Conservation (phyloP, 1,139 yeast genomes). For the Suhomyces maxii region DNA sequence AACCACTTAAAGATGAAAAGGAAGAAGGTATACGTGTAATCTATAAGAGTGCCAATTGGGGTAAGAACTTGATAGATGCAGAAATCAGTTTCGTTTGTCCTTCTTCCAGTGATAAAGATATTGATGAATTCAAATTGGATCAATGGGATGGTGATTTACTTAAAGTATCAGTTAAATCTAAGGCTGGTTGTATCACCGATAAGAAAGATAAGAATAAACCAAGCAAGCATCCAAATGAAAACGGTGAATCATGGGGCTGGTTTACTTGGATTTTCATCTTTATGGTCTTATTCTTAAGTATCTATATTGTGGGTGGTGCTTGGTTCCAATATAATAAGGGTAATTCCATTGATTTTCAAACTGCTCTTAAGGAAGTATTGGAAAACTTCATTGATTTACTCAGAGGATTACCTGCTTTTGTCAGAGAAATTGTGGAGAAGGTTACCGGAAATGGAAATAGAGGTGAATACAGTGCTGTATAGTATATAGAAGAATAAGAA, state of each 20-base stretch:
- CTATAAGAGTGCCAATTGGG: slow-evolving; percentile 71
- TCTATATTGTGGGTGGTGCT: slow-evolving; percentile 75
- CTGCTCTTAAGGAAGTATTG: slow-evolving; percentile 67
- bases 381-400: slow-evolving; percentile 64
- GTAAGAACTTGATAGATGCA: slow-evolving; percentile 54
- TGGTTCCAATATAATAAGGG: slow-evolving; percentile 68
- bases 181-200: slow-evolving; percentile 42
- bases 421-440: slow-evolving; percentile 67
- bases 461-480: slow-evolving; percentile 93
- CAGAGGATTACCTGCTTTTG: slow-evolving; percentile 68
- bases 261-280: slow-evolving; percentile 73
- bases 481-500: slow-evolving; percentile 8
- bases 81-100: slow-evolving; percentile 55
- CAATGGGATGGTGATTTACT: slow-evolving; percentile 35
- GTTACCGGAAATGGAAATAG: slow-evolving; percentile 68
- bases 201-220: slow-evolving; percentile 25
- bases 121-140: slow-evolving; percentile 26
- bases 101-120: slow-evolving; percentile 20
- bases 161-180: slow-evolving; percentile 28
- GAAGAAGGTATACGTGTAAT: slow-evolving; percentile 45
- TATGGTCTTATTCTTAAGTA: slow-evolving; percentile 64
- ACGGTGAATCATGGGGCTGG: slow-evolving; percentile 68
- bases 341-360: slow-evolving; percentile 50
- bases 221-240: slow-evolving; percentile 26
- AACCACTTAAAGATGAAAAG: slow-evolving; percentile 18